Evolutionary conservation across 805 yeast genomes (phyloP), one percentile per base, ranked within the genome.

Genomic region (Monosporozyma servazzii): DNA sequence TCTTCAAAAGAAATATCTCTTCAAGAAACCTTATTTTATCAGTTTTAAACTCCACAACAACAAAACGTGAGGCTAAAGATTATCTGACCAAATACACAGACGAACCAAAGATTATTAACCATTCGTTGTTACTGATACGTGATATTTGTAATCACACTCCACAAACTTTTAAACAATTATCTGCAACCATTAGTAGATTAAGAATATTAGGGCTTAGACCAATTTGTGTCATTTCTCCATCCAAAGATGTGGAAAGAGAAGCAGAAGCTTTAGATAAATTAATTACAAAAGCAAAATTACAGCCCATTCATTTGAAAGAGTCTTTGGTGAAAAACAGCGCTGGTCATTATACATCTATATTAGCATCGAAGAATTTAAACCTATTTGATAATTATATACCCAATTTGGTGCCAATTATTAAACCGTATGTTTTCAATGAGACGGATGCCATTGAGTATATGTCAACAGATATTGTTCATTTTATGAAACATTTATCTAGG

Each of bases 11-110:
- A 11, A 64, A 65, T 58, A 54, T 59, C 2, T 48, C 61, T n/a
- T 60, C 67, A 6, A 75, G 80, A 56, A 87, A 86, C 50, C 71
- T 91, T 48, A 83, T 91, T n/a, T 71, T 88, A 17, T 82, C 96
- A 1, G 89, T 91, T 23, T 73, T 91, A 52, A 84, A 84, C 60
- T 83, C 96, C 1, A 87, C 97, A 3, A 95, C 97, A 5, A 91
- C 98, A 1, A 90, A 88, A 65, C 74, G 99, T 54, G 98, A 91
- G 63, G 96, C 96, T 5, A 77, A 80, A 55, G 85, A 84, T 56
- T 91, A 90, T 63, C 69, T 91, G 46, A 72, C 79, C 36, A 86
- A 84, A 62, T 91, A 90, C 63, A 68, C 75, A 1, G 49, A 59
- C 46, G 62, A 57, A 17, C 51, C 56, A 2, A 48, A 50, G 2